phyloP scores from a whole-genome alignment of 2,329 filamentous ascomycete species.

The Fusarium austroafricanum region DNA sequence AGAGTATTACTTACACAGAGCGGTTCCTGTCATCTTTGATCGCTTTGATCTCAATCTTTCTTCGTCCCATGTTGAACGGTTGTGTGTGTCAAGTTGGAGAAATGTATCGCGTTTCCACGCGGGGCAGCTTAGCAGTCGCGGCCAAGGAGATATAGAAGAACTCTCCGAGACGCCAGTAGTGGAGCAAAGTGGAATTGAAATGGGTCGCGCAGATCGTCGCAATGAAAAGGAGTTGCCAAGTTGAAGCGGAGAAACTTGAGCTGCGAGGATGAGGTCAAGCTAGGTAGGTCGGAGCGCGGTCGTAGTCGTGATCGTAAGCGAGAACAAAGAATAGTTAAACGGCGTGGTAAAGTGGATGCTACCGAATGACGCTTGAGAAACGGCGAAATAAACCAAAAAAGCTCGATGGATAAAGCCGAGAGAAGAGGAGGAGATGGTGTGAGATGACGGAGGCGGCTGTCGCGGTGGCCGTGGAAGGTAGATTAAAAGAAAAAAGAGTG shows the following conservation, averaged over 20 bases:
- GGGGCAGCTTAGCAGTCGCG: constrained; percentile 30
- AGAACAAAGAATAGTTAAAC: constrained; percentile 36
- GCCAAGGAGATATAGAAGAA: constrained; percentile 26
- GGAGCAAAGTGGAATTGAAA: constrained; percentile 17
- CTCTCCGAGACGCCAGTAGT: constrained; percentile 3
- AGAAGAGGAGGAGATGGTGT: constrained; percentile 14
- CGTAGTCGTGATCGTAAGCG: constrained; percentile 29
- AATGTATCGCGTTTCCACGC: constrained; percentile 40
- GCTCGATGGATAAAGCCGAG: constrained; percentile 22
- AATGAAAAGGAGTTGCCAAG: constrained; percentile 5
- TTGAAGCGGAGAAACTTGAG: constrained; percentile 15
- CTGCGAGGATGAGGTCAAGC: constrained; percentile 18
- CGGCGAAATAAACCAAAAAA: constrained; percentile 12
- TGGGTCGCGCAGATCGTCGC: constrained; percentile 22
- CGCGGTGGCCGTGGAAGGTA: constrained; percentile 25
- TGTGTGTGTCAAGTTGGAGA: constrained; percentile 28
- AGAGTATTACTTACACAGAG: constrained; percentile 81
- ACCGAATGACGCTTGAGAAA: constrained; percentile 17
- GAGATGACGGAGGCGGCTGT: constrained; percentile 39
- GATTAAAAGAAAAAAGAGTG: constrained; percentile 28
- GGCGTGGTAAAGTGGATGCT: constrained; percentile 24
- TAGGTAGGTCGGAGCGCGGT: constrained; percentile 7
- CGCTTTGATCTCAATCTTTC: constrained; percentile 99
- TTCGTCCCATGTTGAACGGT: constrained; percentile 79
- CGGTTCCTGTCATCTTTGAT: constrained; percentile 99